These are phyloP conservation scores for Phytophthora pisi DNA, from an alignment of 352 stramenopile species.

Conservation along the genomic window DNA sequence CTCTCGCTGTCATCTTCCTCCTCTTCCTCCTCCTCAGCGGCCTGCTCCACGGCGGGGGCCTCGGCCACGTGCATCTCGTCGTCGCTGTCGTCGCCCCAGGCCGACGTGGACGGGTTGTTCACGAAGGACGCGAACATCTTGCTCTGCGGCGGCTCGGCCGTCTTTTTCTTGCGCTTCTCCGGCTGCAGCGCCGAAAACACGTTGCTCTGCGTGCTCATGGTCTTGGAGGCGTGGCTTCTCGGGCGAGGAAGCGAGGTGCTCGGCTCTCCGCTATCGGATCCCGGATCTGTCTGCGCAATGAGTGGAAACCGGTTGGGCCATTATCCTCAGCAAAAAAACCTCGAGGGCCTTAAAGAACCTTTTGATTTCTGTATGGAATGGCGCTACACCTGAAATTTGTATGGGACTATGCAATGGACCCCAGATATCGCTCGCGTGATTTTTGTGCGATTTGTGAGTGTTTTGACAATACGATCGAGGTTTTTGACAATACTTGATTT, in stretches of 20 bases:
- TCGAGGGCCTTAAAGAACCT: no score
- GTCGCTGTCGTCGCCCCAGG: slow-evolving; percentile 74
- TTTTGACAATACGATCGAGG: no score
- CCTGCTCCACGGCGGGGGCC: slow-evolving; percentile 42
- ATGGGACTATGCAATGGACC: no score
- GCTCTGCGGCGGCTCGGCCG: slow-evolving; percentile 44
- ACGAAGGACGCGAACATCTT: slow-evolving; percentile 78
- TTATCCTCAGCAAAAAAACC: no score
- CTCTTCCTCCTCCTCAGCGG: slow-evolving; percentile 45
- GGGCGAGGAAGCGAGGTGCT: not conserved
- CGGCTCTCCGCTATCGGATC: no score
- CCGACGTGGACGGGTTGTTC: slow-evolving; percentile 65
- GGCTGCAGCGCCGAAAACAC: slow-evolving; percentile 55
- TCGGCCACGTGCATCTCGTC: slow-evolving; percentile 64
- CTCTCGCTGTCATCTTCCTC: slow-evolving; percentile 58
- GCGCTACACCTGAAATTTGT: no score
- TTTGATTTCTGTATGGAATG: no score
- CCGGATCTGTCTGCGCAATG: slow-evolving; percentile 22
- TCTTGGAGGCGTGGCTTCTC: not conserved
- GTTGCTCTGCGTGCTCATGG: slow-evolving; percentile 43
- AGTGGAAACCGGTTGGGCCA: slow-evolving; percentile 10
- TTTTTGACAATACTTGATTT: no score
- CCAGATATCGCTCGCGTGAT: no score
- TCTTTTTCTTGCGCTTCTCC: slow-evolving; percentile 76
- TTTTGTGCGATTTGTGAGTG: no score